Percentiles rank a stretch among this genome's conserved stretches.
Evolutionary conservation across 2,329 filamentous ascomycete species (phyloP).

Genomic region (Fonsecaea erecta): DNA sequence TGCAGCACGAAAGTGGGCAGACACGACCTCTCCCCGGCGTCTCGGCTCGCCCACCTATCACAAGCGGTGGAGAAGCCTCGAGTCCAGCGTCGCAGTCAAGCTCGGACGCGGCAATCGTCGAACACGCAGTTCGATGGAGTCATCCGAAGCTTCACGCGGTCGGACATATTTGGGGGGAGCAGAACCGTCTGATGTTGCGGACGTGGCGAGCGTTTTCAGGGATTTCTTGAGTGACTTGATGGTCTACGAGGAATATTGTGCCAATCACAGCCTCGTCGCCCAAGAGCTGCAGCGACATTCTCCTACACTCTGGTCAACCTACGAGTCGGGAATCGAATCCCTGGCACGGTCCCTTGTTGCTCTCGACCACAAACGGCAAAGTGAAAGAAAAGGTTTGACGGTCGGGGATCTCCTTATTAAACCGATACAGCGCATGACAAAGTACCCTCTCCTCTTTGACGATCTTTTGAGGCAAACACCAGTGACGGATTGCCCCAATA

Average conservation of each 20-base stretch:
- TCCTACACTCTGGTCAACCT: constrained; percentile 74
- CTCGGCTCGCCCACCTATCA: constrained; percentile 31
- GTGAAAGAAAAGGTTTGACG: constrained; percentile 75
- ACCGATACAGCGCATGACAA: constrained; percentile 91
- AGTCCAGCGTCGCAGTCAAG: constrained; percentile 47
- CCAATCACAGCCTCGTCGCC: constrained; percentile 84
- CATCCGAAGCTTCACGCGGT: constrained; percentile 21
- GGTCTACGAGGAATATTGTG: constrained; percentile 88
- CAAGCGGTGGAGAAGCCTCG: constrained; percentile 42
- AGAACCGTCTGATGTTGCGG: constrained; percentile 58
- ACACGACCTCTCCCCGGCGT: constrained; percentile 32
- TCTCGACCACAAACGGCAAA: constrained; percentile 65
- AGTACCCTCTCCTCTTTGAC: constrained; percentile 84
- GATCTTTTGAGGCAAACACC: constrained; percentile 84
- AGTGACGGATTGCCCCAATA: constrained; percentile 80
- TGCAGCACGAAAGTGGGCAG: constrained; percentile 36
- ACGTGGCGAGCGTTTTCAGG: constrained; percentile 60
- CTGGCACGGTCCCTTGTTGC: constrained; percentile 76
- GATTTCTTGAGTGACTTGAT: constrained; percentile 78
- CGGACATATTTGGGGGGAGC: constrained; percentile 40
- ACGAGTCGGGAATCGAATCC: constrained; percentile 83
- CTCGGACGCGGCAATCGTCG: constrained; percentile 18
- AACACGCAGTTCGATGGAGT: constrained; percentile 33
- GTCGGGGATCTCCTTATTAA: constrained; percentile 89
- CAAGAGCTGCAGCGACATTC: constrained; percentile 73